Evolutionary conservation across 441 rosid species (phyloP), one percentile per base, ranked within the genome.

Genomic region (Erysimum pusillum): DNA sequence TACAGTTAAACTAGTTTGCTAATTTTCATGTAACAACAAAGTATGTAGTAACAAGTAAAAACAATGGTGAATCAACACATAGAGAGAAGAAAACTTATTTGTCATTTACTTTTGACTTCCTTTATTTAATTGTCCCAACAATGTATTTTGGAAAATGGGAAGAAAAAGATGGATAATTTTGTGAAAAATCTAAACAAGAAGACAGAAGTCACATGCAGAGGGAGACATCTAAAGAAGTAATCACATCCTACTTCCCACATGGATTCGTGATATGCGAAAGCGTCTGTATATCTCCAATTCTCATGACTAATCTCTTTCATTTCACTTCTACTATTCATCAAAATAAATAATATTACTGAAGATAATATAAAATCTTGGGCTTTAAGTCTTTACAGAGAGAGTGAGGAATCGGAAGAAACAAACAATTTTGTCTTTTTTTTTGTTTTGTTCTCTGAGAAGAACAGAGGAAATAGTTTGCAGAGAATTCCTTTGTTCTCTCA

Each of bases 171-270:
- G 42, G 74, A 72, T 35, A 67, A 69, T 59, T 13, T 10, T 49
- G 48, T 70, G 69, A 46, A 56, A 46, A 54, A 58, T 67, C 77
- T 56, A 3, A 15, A 86, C 79, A 88, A 85, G 92, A 67, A 54
- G 79, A 79, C 76, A 79, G 57, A 44, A 81, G 85, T 78, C 98
- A 93, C 97, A 90, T 93, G 96, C 49, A 53, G 69, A 78, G 60
- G 84, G 75, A 79, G 88, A 83, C 89, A 87, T 58, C 76, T 69
- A n/a, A 38, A 72, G 87, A 85, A 90, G 72, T 89, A 85, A 90
- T 46, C 84, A 81, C 85, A 77, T 76, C 75, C 80, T 28, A 69
- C 88, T 70, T 79, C 82, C 74, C 94, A 88, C 90, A 87, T 89
- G 94, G 86, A 59, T 80, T 74, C 53, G 58, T 79, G 77, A 81